Evolutionary conservation across 495 filamentous ascomycete genomes (phyloP).

Genomic region (Lophiotrema nucula): DNA sequence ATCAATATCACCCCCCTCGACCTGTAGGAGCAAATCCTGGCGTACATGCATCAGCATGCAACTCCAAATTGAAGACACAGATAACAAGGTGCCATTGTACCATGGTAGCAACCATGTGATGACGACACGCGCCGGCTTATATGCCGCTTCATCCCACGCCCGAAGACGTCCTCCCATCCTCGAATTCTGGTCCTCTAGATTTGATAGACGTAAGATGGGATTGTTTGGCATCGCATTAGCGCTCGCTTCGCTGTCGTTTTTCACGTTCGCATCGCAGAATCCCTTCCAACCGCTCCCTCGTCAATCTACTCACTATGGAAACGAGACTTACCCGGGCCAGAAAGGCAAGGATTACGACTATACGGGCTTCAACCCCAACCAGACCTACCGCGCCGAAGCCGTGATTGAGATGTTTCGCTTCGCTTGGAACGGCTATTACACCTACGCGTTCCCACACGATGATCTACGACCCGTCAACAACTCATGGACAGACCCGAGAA

Average conservation of each 20-base stretch:
- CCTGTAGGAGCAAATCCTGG: not conserved
- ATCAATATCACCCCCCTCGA: not conserved
- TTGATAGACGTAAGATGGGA: no score
- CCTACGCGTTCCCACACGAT: conserved; percentile 22
- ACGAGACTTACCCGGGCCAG: conserved; percentile 19
- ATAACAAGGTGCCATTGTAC: not conserved
- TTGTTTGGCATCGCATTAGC: no score
- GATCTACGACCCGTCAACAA: conserved; percentile 21
- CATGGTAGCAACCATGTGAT: no score
- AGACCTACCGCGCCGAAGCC: conserved; percentile 17
- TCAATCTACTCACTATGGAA: conserved; percentile 2
- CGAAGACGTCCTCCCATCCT: no score
- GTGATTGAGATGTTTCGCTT: conserved; percentile 27
- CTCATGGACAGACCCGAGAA: conserved; percentile 44
- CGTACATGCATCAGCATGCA: not conserved
- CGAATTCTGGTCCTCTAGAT: no score
- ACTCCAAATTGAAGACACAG: not conserved
- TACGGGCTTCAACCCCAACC: conserved; percentile 17
- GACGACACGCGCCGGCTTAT: no score
- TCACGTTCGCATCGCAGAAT: not conserved
- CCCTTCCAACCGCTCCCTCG: not conserved
- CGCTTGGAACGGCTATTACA: conserved; percentile 22
- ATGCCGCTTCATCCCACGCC: no score
- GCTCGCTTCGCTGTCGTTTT: not conserved
- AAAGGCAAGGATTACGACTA: conserved; percentile 24